Conservation (phyloP, 352 stramenopile genomes). For the Saprolegnia parasitica region DNA sequence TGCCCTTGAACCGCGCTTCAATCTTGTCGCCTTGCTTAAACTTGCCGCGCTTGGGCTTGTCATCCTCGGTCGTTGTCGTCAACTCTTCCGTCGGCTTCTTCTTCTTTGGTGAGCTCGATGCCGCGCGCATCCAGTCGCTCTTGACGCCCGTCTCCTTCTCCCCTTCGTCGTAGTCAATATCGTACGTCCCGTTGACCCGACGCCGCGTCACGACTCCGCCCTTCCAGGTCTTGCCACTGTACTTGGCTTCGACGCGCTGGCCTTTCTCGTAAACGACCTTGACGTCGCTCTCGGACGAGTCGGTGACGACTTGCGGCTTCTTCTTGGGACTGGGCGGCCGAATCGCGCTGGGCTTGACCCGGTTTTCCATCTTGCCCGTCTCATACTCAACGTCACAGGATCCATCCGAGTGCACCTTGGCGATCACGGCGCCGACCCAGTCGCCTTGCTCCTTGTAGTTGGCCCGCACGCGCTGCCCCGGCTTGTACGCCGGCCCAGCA, state of each 20-base stretch:
- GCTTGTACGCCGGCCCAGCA: background rate
- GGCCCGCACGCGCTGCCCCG: constrained; percentile 20
- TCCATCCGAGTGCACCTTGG: constrained; percentile 24
- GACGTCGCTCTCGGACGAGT: constrained; percentile 30
- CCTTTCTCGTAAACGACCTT: constrained; percentile 41
- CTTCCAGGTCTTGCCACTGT: constrained; percentile 40
- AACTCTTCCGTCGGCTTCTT: constrained; percentile 30
- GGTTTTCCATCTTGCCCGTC: constrained; percentile 21
- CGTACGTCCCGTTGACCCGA: constrained; percentile 47
- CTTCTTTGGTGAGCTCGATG: constrained; percentile 28
- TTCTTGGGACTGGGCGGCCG: constrained; percentile 13
- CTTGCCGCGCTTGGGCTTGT: constrained; percentile 34
- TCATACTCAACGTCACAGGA: constrained; percentile 28
- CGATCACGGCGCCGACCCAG: constrained; percentile 20
- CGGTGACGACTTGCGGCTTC: background rate
- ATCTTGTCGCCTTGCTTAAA: constrained; percentile 43
- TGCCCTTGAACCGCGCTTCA: constrained; percentile 51
- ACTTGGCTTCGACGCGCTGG: constrained; percentile 44
- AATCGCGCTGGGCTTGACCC: background rate
- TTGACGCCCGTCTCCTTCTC: constrained; percentile 44
- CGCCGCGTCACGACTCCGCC: constrained; percentile 44
- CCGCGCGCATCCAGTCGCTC: constrained; percentile 36
- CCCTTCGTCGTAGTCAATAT: constrained; percentile 55
- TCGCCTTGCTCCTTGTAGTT: constrained; percentile 27
- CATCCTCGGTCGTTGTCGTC: constrained; percentile 33